phyloP scores from a whole-genome alignment of 2,329 filamentous ascomycete genomes.

The Neonectria neomacrospora region DNA sequence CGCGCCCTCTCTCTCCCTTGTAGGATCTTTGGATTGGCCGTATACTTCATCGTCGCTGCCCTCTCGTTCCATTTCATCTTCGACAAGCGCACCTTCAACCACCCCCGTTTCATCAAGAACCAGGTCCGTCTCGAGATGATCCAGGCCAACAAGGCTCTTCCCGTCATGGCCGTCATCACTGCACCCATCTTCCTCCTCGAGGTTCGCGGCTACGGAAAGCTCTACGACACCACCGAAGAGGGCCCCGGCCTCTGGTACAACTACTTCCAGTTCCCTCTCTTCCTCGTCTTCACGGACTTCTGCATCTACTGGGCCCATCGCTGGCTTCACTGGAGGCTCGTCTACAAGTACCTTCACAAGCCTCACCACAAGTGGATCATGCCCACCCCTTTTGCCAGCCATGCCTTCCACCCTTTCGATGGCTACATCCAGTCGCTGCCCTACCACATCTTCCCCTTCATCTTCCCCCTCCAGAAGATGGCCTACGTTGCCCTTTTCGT shows the following conservation, averaged over 20 bases:
- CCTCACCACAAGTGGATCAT: slow-evolving; percentile 99
- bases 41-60: slow-evolving; percentile 87
- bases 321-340: slow-evolving; percentile 78
- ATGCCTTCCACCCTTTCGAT: slow-evolving; percentile 95
- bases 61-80: slow-evolving; percentile 91
- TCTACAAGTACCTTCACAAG: slow-evolving; percentile 93
- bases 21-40: slow-evolving; percentile 85
- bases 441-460: slow-evolving; percentile 92
- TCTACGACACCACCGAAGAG: slow-evolving; percentile 83
- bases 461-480: slow-evolving; percentile 93
- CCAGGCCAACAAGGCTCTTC: slow-evolving; percentile 81
- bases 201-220: slow-evolving; percentile 84
- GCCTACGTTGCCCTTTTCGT: slow-evolving; percentile 87
- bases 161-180: slow-evolving; percentile 84
- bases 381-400: slow-evolving; percentile 91
- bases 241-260: slow-evolving; percentile 84
- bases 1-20: background rate
- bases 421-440: slow-evolving; percentile 89
- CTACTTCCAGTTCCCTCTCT: slow-evolving; percentile 85
- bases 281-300: slow-evolving; percentile 89
- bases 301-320: slow-evolving; percentile 94
- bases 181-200: slow-evolving; percentile 84
- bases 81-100: slow-evolving; percentile 87
- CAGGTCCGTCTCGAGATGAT: slow-evolving; percentile 88
- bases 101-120: slow-evolving; percentile 95